Conservation (phyloP, 164 flowering plant genomes). For the Vitis vinifera region ASM3070453v1 NC_081806.1:8630001-8630500, state of each 20-base stretch:
- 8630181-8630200: constrained; percentile 38
- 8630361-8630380: constrained; percentile 35
- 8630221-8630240: constrained; percentile 33
- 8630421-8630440: constrained; percentile 22
- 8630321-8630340: background rate
- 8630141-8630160: constrained; percentile 71
- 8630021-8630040: constrained; percentile 86
- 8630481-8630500: constrained; percentile 84
- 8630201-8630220: constrained; percentile 46
- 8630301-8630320: background rate
- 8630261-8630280: constrained; percentile 82
- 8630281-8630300: background rate
- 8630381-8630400: constrained; percentile 78
- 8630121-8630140: constrained; percentile 84
- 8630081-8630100: constrained; percentile 65
- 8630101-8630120: constrained; percentile 75
- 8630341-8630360: background rate
- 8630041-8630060: constrained; percentile 77
- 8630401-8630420: constrained; percentile 48
- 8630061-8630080: constrained; percentile 63
- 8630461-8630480: constrained; percentile 59
- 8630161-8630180: constrained; percentile 60
- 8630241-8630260: constrained; percentile 66
- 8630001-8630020: constrained; percentile 86
- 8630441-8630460: too few relatives aligned